Conservation (phyloP, 1,284 basidiomycete genomes). For the Ustilago xerochloae region DNA sequence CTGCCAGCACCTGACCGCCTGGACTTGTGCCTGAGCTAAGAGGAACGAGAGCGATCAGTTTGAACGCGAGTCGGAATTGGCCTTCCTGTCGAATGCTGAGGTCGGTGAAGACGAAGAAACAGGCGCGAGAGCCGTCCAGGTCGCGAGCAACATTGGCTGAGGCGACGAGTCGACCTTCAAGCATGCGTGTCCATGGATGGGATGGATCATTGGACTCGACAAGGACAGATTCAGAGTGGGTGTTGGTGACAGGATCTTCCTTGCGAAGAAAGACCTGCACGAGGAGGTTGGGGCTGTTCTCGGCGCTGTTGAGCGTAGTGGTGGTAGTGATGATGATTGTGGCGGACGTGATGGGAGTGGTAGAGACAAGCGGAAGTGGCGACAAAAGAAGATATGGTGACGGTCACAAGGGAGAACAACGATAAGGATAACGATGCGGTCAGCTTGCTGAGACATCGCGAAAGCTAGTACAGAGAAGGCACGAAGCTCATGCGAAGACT, state of each 20-base stretch:
- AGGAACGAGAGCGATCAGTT: slow-evolving; percentile 32
- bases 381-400: too few species aligned
- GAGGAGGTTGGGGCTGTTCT: slow-evolving; percentile 47
- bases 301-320: slow-evolving; percentile 20
- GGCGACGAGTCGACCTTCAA: slow-evolving; percentile 47
- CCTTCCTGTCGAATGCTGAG: slow-evolving; percentile 55
- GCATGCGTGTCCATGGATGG: slow-evolving; percentile 38
- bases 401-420: background rate
- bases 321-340: background rate
- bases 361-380: too few species aligned
- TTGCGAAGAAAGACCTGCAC: slow-evolving; percentile 38
- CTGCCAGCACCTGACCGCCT: slow-evolving; percentile 32
- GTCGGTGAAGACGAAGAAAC: slow-evolving; percentile 56
- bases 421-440: background rate
- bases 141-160: slow-evolving; percentile 48
- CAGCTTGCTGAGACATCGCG: background rate
- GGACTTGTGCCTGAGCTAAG: background rate
- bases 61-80: slow-evolving; percentile 37
- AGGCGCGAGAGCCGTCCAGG: slow-evolving; percentile 39
- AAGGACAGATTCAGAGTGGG: slow-evolving; percentile 21
- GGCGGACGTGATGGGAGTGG: background rate
- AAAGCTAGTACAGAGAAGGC: background rate
- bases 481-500: background rate
- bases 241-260: slow-evolving; percentile 16
- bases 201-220: slow-evolving; percentile 32